Base-by-base conservation (phyloP, 208 protist species). In the Spongospora subterranea region DNA sequence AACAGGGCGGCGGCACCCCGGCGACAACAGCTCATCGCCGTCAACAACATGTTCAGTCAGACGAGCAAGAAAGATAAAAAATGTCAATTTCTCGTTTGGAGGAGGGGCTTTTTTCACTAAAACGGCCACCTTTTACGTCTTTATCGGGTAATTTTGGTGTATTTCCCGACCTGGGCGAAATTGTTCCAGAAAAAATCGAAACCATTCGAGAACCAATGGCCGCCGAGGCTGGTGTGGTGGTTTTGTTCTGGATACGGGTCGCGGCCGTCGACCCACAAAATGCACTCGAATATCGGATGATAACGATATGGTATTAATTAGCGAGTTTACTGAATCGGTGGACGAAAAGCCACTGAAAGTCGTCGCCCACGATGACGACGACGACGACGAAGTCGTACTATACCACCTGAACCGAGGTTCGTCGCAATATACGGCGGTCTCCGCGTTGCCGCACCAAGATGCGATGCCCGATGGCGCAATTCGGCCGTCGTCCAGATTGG, bases 361-460 rank as follows among this genome's bases (percentile, higher is more conserved):
- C 50, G 50, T 60, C 50, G 24, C 50, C 50, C 50, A 24, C 6
- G 71, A 35, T 43, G 71, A 35, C 71, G 35, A 43, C n/a, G 11
- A 82, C 71, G 71, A 82, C 13, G 71, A 82, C n/a, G 71, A 82
- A 82, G 71, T 82, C n/a, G 71, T 82, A 6, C 71, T 82, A 13
- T 82, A 82, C n/a, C 71, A 43, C 13, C 35, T 82, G 71, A 35
- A 43, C 17, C 71, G 40, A 17, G 71, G 71, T 35, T 6, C 17
- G 17, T 82, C 71, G 17, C n/a, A 43, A 45, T 82, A 82, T 35
- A 65, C 29, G 20, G 54, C 29, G 54, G 17, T 65, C 20, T 29
- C 54, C 20, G 54, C 54, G 54, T 17, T 32, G 29, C 20, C 54
- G 54, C n/a, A n/a, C n/a, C n/a, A n/a, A n/a, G 54, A 29, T 29